Evolutionary conservation across 768 basidiomycete genomes (phyloP).

Genomic region (Tulasnella calospora): DNA sequence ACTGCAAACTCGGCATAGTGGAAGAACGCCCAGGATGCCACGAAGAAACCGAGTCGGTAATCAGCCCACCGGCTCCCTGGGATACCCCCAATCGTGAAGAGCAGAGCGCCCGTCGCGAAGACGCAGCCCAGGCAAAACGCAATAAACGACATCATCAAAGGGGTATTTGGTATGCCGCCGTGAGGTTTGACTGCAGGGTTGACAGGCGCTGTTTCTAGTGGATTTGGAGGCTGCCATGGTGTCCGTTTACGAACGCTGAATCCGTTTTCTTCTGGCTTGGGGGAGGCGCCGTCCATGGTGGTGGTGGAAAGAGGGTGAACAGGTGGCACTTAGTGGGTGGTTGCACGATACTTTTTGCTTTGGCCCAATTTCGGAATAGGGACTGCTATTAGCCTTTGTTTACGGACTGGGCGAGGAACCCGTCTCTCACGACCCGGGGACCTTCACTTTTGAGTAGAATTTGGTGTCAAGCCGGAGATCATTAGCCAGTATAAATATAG

Average conservation of each 20-base stretch:
- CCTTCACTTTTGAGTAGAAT: background rate
- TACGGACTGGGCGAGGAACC: background rate
- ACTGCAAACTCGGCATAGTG: conserved; percentile 94
- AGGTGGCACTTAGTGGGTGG: conserved; percentile 29
- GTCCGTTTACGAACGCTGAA: background rate
- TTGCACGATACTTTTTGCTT: background rate
- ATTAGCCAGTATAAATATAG: background rate
- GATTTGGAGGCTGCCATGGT: conserved; percentile 32
- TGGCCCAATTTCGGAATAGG: background rate
- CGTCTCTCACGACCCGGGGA: background rate
- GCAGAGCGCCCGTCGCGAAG: conserved; percentile 55
- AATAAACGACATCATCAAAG: conserved; percentile 67
- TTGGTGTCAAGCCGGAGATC: background rate
- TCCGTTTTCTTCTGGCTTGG: background rate
- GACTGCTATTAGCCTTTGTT: background rate
- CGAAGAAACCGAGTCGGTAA: conserved; percentile 75
- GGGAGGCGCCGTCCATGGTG: background rate
- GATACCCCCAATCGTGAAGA: conserved; percentile 49
- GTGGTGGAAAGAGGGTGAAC: conserved; percentile 1
- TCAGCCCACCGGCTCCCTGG: conserved; percentile 54
- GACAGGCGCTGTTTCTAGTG: conserved; percentile 55
- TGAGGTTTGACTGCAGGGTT: conserved; percentile 41
- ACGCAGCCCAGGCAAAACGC: conserved; percentile 78
- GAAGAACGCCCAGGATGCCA: conserved; percentile 78
- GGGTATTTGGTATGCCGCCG: conserved; percentile 80